A percentile compares a stretch with the other conserved stretches of the same genome.
Conservation (phyloP, 2,329 filamentous ascomycete species). For the Nothopassalora personata region DNA sequence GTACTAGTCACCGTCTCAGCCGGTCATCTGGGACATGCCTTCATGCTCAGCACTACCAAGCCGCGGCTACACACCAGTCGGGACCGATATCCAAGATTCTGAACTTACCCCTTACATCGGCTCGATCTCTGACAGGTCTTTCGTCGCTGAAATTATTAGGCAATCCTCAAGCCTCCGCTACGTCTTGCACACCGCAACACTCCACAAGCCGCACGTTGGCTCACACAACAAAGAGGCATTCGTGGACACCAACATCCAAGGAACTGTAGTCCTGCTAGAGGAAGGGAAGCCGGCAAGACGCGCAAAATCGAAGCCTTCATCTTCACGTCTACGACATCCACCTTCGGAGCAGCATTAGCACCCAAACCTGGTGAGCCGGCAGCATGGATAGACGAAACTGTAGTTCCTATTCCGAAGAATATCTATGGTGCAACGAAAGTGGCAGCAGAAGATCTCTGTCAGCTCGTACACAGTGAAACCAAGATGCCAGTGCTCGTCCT, state of each 20-base stretch:
- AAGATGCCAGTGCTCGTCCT: slow-evolving; percentile 42
- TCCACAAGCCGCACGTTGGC: slow-evolving; percentile 20
- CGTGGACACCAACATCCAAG: slow-evolving; percentile 19
- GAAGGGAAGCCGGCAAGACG: slow-evolving; percentile 9
- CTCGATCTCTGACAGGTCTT: slow-evolving; percentile 9
- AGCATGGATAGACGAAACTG: slow-evolving; percentile 20
- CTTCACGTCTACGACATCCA: slow-evolving; percentile 19
- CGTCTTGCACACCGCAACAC: slow-evolving; percentile 17
- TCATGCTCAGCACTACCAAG: slow-evolving; percentile 15
- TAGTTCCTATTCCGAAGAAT: slow-evolving; percentile 20
- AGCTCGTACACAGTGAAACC: slow-evolving; percentile 38
- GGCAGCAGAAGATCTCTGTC: slow-evolving; percentile 47
- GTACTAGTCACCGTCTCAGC: slow-evolving; percentile 16
- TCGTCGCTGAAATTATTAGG: slow-evolving; percentile 6
- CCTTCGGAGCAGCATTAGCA: slow-evolving; percentile 17
- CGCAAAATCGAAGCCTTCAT: slow-evolving; percentile 15
- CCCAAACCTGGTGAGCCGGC: slow-evolving; percentile 18
- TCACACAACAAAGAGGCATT: slow-evolving; percentile 16
- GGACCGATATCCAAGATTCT: slow-evolving; percentile 16
- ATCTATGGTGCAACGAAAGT: slow-evolving; percentile 43
- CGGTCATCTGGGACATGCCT: slow-evolving; percentile 19
- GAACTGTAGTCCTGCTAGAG: slow-evolving; percentile 19
- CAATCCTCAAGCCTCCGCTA: slow-evolving; percentile 10
- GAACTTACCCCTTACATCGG: slow-evolving; percentile 8
- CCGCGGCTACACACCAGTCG: slow-evolving; percentile 11